These are phyloP conservation scores for Glutinoglossum americanum DNA, from an alignment of 495 filamentous ascomycete genomes.

Conservation along the genomic window DNA sequence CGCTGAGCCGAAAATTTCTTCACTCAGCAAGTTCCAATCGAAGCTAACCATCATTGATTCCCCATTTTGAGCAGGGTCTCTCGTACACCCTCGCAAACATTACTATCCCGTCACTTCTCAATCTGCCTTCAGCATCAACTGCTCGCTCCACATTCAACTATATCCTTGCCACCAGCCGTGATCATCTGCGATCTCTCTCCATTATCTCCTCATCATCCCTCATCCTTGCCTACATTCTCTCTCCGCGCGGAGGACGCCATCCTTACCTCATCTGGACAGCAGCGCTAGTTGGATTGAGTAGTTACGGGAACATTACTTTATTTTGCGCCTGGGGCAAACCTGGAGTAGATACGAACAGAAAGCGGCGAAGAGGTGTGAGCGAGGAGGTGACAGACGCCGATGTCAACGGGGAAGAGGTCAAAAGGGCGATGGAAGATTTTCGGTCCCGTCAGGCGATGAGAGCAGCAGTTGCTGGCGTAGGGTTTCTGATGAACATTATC, in stretches of 20 bases:
- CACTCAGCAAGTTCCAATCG: too few relatives aligned
- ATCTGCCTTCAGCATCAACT: slow-evolving; percentile 46
- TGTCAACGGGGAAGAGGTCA: slow-evolving; percentile 59
- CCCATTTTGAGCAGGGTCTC: slow-evolving; percentile 35
- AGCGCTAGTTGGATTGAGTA: slow-evolving; percentile 31
- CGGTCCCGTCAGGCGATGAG: slow-evolving; percentile 36
- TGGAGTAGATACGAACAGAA: slow-evolving; percentile 15
- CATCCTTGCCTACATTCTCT: slow-evolving; percentile 48
- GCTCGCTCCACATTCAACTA: slow-evolving; percentile 42
- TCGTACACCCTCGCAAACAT: slow-evolving; percentile 58
- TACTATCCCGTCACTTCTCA: slow-evolving; percentile 53
- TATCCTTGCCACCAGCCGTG: slow-evolving; percentile 34
- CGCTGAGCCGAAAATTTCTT: too few relatives aligned
- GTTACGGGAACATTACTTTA: slow-evolving; percentile 1
- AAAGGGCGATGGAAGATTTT: slow-evolving; percentile 45
- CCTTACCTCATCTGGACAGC: slow-evolving; percentile 72
- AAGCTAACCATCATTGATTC: neutral
- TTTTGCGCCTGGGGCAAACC: neutral
- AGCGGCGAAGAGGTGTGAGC: slow-evolving; percentile 19
- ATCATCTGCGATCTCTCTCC: slow-evolving; percentile 37
- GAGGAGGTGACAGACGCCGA: slow-evolving; percentile 12
- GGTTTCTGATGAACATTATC: slow-evolving; percentile 53
- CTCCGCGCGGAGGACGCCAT: slow-evolving; percentile 46
- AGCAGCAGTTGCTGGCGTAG: slow-evolving; percentile 37
- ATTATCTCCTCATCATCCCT: slow-evolving; percentile 39